Percentiles rank a stretch among this genome's conserved stretches.
Conservation (phyloP, 73 alveolate species). For the Paramecium bursaria region DNA sequence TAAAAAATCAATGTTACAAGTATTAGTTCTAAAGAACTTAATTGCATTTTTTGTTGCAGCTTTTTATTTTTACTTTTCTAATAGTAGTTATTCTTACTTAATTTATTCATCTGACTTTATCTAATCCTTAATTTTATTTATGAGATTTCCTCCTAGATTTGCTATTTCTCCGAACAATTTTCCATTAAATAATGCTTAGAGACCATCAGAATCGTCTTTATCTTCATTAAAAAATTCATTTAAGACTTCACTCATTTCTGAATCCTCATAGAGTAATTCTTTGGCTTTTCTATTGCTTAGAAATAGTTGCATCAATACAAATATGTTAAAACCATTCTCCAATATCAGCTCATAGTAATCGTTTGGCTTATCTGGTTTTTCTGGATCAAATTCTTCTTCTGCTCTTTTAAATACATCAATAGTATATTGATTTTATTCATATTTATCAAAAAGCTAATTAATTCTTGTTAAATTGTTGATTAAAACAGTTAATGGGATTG, state of each 20-base stretch:
- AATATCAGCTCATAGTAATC: conserved; percentile 65
- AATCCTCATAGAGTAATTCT: conserved; percentile 68
- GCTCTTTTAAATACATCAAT: conserved; percentile 51
- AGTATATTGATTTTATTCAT: conserved; percentile 24
- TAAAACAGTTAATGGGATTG: conserved; percentile 65
- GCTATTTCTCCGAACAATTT: conserved; percentile 32
- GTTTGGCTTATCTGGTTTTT: background rate
- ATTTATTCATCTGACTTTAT: conserved; percentile 51
- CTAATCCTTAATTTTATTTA: background rate
- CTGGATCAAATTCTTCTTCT: background rate
- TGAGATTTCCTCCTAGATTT: conserved; percentile 46
- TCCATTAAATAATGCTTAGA: conserved; percentile 31
- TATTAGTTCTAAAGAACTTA: conserved; percentile 66
- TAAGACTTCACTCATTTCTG: conserved; percentile 66
- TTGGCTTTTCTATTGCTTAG: conserved; percentile 61
- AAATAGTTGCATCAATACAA: conserved; percentile 53
- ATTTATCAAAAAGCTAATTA: conserved; percentile 48
- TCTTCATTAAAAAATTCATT: conserved; percentile 45
- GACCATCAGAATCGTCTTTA: conserved; percentile 28
- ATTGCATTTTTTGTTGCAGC: conserved; percentile 49
- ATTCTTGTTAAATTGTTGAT: conserved; percentile 52
- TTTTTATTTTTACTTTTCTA: conserved; percentile 53
- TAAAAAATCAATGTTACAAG: conserved; percentile 64
- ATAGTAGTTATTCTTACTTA: conserved; percentile 30
- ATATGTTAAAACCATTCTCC: conserved; percentile 72